Base-by-base conservation (phyloP, 768 basidiomycete species). In the Phaeotremella fagi region DNA sequence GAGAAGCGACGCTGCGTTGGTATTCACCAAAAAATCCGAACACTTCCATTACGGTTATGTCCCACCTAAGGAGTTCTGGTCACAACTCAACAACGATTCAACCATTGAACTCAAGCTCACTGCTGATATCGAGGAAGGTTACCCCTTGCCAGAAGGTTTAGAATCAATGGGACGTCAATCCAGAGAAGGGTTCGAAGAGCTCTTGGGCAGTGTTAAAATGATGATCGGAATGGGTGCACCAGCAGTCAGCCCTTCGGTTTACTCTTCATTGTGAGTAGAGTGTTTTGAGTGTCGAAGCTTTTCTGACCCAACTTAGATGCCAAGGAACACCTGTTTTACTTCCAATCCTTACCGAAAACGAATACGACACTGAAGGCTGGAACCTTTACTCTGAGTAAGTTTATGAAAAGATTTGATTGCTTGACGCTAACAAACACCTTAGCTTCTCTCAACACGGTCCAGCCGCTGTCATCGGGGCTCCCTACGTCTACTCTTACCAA, bases 251-350 rank as follows among this genome's bases (percentile, higher is more conserved):
- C 72, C 72, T 15, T 64, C 60, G 22, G 66, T 74, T 1, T 74
- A 74, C 53, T 60, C 59, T 23, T 62, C 72, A 6, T 50, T 74
- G 70, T 72, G 51, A 65, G 70, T 66, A 33, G 3, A n/a, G n/a
- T n/a, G n/a, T n/a, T n/a, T n/a, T n/a, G n/a, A n/a, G n/a, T n/a
- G n/a, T n/a, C n/a, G n/a, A 4, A 7, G 36, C 12, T 41, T n/a
- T n/a, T n/a, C 7, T 14, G 38, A 41, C 11, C n/a, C n/a, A n/a
- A n/a, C 3, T 28, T 45, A 70, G 68, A 48, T 74, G 70, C 51
- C 72, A 74, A 60, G 72, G 61, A 3, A 70, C 68, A 0, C 72
- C 72, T 0, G 64, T 70, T 2, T 61, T 74, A 18, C 45, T 74
- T 7, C 72, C 72, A 3, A n/a, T n/a, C n/a, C 61, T 63, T 48